These are phyloP conservation scores for Graphium sp. DNA, from an alignment of 2,329 filamentous ascomycete genomes.

Conservation along the genomic window DNA sequence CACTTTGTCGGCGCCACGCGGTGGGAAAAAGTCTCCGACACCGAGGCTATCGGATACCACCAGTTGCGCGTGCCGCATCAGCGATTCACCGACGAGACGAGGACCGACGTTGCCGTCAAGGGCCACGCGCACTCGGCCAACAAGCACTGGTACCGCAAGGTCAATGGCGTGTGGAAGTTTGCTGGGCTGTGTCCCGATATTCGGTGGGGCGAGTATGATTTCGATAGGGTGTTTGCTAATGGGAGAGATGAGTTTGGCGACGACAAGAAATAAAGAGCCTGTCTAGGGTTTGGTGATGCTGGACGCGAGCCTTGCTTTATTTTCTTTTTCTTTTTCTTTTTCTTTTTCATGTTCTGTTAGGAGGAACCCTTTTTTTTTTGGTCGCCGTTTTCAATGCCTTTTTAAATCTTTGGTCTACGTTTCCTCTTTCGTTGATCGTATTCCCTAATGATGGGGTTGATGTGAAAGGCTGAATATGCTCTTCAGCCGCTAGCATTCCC, in stretches of 20 bases:
- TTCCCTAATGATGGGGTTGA: no score
- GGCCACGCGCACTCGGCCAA: conserved; percentile 43
- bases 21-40: conserved; percentile 39
- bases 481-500: no score
- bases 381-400: no score
- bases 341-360: no score
- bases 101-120: conserved; percentile 32
- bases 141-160: conserved; percentile 38
- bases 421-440: no score
- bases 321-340: no score
- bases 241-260: conserved; percentile 6
- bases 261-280: neutral
- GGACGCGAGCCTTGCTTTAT: no score
- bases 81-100: conserved; percentile 34
- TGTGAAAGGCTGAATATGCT: no score
- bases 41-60: conserved; percentile 41
- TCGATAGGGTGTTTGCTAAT: conserved; percentile 32
- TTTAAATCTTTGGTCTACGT: no score
- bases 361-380: no score
- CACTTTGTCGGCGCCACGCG: conserved; percentile 44
- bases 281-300: no score
- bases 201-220: conserved; percentile 39
- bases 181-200: conserved; percentile 37
- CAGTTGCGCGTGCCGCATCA: conserved; percentile 47
- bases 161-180: conserved; percentile 45